phyloP scores from a whole-genome alignment of 164 flowering plant genomes.

The Amborella trichopoda region DNA sequence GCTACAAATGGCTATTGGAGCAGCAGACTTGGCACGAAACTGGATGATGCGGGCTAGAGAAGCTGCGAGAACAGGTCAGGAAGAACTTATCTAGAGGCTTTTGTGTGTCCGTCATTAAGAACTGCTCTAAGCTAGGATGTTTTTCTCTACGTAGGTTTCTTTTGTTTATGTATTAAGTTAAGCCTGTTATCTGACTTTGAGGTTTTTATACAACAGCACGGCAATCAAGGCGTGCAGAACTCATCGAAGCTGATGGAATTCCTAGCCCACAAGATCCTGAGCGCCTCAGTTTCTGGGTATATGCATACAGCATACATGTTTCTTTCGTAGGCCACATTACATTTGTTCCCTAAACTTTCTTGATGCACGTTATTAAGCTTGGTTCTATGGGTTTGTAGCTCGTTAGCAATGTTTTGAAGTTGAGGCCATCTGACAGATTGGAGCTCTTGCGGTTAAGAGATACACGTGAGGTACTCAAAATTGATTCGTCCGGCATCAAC shows the following conservation, averaged over 20 bases:
- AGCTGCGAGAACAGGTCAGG: constrained; percentile 61
- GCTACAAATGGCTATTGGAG: constrained; percentile 46
- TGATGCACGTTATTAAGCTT: background rate
- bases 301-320: no score
- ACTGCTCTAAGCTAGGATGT: no score
- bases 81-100: no score
- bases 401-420: constrained; percentile 42
- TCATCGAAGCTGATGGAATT: constrained; percentile 60
- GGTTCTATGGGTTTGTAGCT: constrained; percentile 37
- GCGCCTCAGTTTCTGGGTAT: constrained; percentile 97
- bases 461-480: constrained; percentile 75
- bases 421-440: constrained; percentile 67
- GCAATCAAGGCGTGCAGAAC: constrained; percentile 39
- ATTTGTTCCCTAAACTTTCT: background rate
- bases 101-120: no score
- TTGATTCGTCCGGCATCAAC: no score
- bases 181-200: no score
- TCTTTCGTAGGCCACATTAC: background rate
- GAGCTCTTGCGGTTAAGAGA: constrained; percentile 70
- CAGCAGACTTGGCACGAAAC: constrained; percentile 50
- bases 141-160: no score
- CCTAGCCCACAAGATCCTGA: constrained; percentile 72
- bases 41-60: constrained; percentile 60
- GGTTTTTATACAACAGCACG: no score
- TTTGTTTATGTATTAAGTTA: no score